Conservation (phyloP, 805 yeast species). For the Saccharomyces jurei region DNA sequence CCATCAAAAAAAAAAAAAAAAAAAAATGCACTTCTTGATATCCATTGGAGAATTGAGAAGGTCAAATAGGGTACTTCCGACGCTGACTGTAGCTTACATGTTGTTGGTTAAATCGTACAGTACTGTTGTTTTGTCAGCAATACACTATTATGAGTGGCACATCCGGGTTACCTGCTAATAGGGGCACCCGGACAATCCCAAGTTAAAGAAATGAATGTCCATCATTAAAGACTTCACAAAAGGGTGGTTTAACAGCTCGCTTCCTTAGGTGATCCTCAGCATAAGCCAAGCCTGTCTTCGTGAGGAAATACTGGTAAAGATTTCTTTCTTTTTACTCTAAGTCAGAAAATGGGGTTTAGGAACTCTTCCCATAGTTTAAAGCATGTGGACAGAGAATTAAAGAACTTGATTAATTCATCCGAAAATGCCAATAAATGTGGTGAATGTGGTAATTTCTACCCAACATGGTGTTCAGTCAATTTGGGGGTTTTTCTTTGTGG, state of each 20-base stretch:
- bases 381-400: conserved; percentile 40
- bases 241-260: neutral
- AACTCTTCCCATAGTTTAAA: conserved; percentile 5
- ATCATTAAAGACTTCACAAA: neutral
- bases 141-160: neutral
- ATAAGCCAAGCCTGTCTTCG: neutral
- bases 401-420: conserved; percentile 49
- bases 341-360: conserved; percentile 6
- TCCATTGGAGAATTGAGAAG: neutral
- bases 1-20: too few relatives aligned
- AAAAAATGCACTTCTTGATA: too few relatives aligned
- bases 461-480: conserved; percentile 37
- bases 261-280: neutral
- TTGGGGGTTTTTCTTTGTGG: conserved; percentile 75
- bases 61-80: neutral
- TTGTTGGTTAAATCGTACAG: neutral
- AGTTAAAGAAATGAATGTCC: neutral
- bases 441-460: conserved; percentile 62
- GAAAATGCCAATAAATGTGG: conserved; percentile 68
- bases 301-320: neutral
- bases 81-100: neutral
- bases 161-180: neutral
- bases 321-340: neutral
- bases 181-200: neutral
- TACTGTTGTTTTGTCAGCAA: neutral